These are phyloP conservation scores for Hypoxylon sp. DNA, from an alignment of 2,329 filamentous ascomycete genomes.

Conservation along the genomic window DNA sequence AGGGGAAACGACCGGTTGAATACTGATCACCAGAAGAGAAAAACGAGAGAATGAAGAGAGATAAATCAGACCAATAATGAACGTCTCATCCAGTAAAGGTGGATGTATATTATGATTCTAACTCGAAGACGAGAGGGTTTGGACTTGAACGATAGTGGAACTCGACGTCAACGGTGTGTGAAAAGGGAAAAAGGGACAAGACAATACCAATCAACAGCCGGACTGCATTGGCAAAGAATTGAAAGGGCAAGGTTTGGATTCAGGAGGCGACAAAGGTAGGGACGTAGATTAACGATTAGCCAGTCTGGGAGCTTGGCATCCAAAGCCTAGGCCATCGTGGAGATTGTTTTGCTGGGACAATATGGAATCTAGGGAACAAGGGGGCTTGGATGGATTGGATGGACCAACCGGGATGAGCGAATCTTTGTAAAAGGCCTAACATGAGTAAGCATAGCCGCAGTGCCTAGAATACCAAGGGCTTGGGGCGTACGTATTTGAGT, in stretches of 20 bases:
- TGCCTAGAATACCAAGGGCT: slow-evolving; percentile 35
- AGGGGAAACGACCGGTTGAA: slow-evolving; percentile 25
- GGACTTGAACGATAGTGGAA: slow-evolving; percentile 46
- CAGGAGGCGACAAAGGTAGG: slow-evolving; percentile 37
- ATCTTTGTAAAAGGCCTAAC: slow-evolving; percentile 5
- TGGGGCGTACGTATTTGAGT: slow-evolving; percentile 7
- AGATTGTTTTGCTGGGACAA: slow-evolving; percentile 26
- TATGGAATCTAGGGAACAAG: slow-evolving; percentile 19
- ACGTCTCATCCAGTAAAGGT: slow-evolving; percentile 19
- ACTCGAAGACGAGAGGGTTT: slow-evolving; percentile 33
- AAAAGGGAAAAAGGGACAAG: slow-evolving; percentile 27
- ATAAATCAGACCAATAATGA: slow-evolving; percentile 24
- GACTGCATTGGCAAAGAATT: slow-evolving; percentile 30
- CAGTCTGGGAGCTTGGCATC: slow-evolving; percentile 25
- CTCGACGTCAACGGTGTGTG: slow-evolving; percentile 40
- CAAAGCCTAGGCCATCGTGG: slow-evolving; percentile 39
- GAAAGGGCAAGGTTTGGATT: slow-evolving; percentile 28
- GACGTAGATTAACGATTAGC: slow-evolving; percentile 21
- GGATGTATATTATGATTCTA: slow-evolving; percentile 18
- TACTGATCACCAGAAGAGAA: slow-evolving; percentile 17
- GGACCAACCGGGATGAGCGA: slow-evolving; percentile 16
- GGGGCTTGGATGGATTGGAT: not conserved
- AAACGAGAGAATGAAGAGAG: slow-evolving; percentile 9
- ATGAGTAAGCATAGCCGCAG: slow-evolving; percentile 25
- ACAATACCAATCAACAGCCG: slow-evolving; percentile 14